Base-by-base conservation (phyloP, 129 eudicot genomes). In the Tagetes patula region DNA sequence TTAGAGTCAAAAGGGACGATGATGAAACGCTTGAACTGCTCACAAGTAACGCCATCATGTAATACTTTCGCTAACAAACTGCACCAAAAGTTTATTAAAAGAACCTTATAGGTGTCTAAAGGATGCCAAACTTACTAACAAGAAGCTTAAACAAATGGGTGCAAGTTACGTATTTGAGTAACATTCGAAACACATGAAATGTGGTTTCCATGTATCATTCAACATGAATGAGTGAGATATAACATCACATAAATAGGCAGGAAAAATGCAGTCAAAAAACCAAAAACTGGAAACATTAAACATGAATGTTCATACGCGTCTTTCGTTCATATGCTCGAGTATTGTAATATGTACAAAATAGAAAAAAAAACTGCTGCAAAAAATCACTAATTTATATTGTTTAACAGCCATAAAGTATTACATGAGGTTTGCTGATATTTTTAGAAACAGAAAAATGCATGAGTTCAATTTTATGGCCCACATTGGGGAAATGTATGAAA, bases 1-100 rank as follows among this genome's bases (percentile, higher is more conserved):
- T 80, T 31, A 70, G 20, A 52, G 76, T 45, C 53, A 65, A 71
- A 85, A 31, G 49, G 60, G 83, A 77, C 2, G 89, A 73, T 55
- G 69, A 43, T 56, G 47, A 61, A 56, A 67, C 14, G 9, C 60
- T 43, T n/a, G 13, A 76, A 76, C 27, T 67, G 74, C 41, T 55
- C 69, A 67, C 12, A 54, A 8, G 2, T 45, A 76, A 33, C 34
- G 69, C 68, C 80, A 76, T 76, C 14, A 13, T 65, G 52, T 53
- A 65, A 53, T 41, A 48, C 48, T 49, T 62, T 70, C 61, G 36
- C 63, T 2, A 20, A 13, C 45, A 50, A 40, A 6, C 7, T 4
- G 40, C 43, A 48, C 54, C 42, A 75, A 52, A 37, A 65, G 14
- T 14, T 46, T 33, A 48, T 73, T 74, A 40, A 48, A 74, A 64